These are phyloP conservation scores for Syzygium oleosum DNA, from an alignment of 345 rosid species.

Conservation along the genomic window DNA sequence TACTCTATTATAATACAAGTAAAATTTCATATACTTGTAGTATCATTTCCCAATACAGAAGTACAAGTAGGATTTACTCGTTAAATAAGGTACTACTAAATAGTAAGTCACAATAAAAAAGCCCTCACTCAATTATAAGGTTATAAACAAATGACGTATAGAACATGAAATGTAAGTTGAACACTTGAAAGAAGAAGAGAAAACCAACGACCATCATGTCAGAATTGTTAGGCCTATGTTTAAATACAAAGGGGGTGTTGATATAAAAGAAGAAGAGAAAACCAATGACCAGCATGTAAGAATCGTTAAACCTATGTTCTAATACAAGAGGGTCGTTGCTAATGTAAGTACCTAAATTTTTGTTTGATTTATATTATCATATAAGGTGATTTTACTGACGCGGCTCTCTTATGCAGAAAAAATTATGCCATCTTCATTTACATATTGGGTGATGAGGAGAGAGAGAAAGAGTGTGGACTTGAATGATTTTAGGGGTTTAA, in stretches of 20 bases:
- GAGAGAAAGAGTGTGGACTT: background rate
- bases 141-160: no score
- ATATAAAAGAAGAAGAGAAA: background rate
- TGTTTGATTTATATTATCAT: background rate
- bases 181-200: no score
- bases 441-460: background rate
- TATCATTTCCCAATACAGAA: background rate
- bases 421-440: background rate
- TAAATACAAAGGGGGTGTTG: no score
- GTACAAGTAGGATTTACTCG: no score
- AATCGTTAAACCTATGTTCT: background rate
- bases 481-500: no score
- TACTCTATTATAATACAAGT: background rate
- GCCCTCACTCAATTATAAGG: no score
- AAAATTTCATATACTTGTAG: no score
- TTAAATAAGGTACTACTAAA: background rate
- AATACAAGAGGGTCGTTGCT: background rate
- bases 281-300: background rate
- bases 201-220: no score
- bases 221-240: no score
- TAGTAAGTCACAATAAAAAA: background rate
- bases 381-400: background rate
- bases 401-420: background rate
- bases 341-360: background rate
- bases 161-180: no score